Base-by-base conservation (phyloP, 495 filamentous ascomycete genomes). In the Aspergillus carlsbadensis region DNA sequence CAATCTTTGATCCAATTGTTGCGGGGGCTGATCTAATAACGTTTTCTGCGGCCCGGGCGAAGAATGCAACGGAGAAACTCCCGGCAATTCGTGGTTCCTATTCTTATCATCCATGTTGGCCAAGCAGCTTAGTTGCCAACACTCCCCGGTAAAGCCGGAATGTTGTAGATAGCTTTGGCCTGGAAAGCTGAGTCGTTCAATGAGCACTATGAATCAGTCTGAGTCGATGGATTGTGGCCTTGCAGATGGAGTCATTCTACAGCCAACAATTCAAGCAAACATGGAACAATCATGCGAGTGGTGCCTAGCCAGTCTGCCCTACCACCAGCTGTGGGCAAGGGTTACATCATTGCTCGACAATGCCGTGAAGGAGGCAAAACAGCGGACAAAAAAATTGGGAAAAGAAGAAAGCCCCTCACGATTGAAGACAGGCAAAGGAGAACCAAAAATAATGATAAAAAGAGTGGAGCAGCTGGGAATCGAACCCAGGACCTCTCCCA, bases 401-500 rank as follows among this genome's bases (percentile, higher is more conserved):
- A 4, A 4, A 29, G 3, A 4, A 29, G 8, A 29, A 29, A 29
- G 26, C 26, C 26, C n/a, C n/a, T n/a, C n/a, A n/a, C n/a, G n/a
- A n/a, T n/a, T n/a, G n/a, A n/a, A n/a, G n/a, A n/a, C n/a, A n/a
- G n/a, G n/a, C n/a, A n/a, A n/a, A n/a, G n/a, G n/a, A n/a, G n/a
- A n/a, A 8, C 3, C 15, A 17, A 3, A 47, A 47, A 47, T 5
- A 43, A n/a, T 40, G 6, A 10, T 18, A 57, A 69, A 64, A 64
- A 63, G 55, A 49, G 57, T 68, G 65, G 65, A 68, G 60, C 58
- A 70, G 73, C 75, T 71, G 75, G 74, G 75, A 78, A 77, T 77
- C 72, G 74, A 78, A 78, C 74, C 76, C 76, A 72, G 73, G 76
- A 77, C 73, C 73, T 73, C 74, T 72, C 74, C 72, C 73, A 74